Base-by-base conservation (phyloP, 2,329 filamentous ascomycete species). In the Herpotrichia juniperi region DNA sequence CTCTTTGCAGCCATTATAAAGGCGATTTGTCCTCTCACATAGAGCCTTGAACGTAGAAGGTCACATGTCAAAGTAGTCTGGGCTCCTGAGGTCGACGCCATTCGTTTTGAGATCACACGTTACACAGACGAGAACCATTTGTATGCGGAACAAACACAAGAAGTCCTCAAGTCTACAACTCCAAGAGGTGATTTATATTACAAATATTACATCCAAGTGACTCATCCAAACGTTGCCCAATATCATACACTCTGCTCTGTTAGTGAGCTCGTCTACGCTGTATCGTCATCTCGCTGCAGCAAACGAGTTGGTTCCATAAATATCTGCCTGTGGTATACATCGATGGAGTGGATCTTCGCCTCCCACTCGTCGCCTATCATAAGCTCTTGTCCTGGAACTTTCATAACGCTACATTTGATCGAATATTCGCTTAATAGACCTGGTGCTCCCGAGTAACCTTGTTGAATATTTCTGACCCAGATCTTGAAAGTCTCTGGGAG, bases 401-500 rank as follows among this genome's bases (percentile, higher is more conserved):
- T 30, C 30, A 16, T 16, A 30, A 46, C 12, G 19, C 12, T 4
- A 16, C 11, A 4, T 3, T 24, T 7, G 10, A 24, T 46, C 11
- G 26, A 35, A 35, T 46, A 46, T 4, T 19, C 43, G 14, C 12
- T 35, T 9, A 31, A 10, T 5, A 31, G 12, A 4, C 14, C 22
- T 35, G 4, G 19, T 6, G 30, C 9, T 8, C 8, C 11, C 5
- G 26, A 10, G 14, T 22, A 7, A 16, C 8, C 24, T n/a, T 22
- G 11, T 8, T 14, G 45, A 19, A 56, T 45, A 12, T 25, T 37
- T 35, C 52, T 53, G 16, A 74, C 60, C 57, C 63, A 66, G 24
- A 72, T 69, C 17, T 53, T 66, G 55, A 82, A 79, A 0, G 75
- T 78, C 14, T 77, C 64, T 1, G 84, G 83, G 4, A 86, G 67